Evolutionary conservation across 192 early-diverging fungal genomes (phyloP), one percentile per base, ranked within the genome.

Genomic region (Coemansia sp.): DNA sequence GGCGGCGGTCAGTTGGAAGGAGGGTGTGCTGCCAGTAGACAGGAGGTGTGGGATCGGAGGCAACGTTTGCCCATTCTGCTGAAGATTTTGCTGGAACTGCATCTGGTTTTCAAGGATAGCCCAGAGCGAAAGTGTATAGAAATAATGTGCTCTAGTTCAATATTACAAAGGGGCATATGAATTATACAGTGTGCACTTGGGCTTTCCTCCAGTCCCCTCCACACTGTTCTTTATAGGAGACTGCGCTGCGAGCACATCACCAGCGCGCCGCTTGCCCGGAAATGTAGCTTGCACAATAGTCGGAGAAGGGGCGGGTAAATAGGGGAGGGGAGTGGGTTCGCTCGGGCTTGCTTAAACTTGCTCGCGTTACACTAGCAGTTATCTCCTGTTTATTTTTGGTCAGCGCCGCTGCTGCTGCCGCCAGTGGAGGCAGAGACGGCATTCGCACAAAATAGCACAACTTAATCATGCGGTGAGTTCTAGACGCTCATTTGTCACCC

Each of bases 231-330:
- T 50, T 50, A 50, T 50, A 50, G 46, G 46, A 11, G 15, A 50
- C 26, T 32, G 7, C 29, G 2, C 29, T 7, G 29, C 2, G 29
- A 32, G 29, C 29, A 7, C 7, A 32, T 32, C 29, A 4, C 29
- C 7, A 4, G 29, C 7, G 7, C 29, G 29, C 7, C 7, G 14
- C 19, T n/a, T 4, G 12, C 38, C 27, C 7, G 5, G 22, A 22
- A 32, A 53, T 26, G 3, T 14, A 17, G 26, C 52, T 53, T 11
- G 52, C 33, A 53, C 52, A 35, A 53, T 21, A 35, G 2, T 14
- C 18, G 52, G 52, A 53, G n/a, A 53, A 53, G 52, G 52, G 52
- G 52, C 29, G 29, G 33, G 52, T 35, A 18, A 53, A 53, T 34
- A 34, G 52, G 50, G 27, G 50, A 32, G 50, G 27, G 50, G 32